Conservation (phyloP, 768 basidiomycete genomes). For the Hebeloma cylindrosporum region DNA sequence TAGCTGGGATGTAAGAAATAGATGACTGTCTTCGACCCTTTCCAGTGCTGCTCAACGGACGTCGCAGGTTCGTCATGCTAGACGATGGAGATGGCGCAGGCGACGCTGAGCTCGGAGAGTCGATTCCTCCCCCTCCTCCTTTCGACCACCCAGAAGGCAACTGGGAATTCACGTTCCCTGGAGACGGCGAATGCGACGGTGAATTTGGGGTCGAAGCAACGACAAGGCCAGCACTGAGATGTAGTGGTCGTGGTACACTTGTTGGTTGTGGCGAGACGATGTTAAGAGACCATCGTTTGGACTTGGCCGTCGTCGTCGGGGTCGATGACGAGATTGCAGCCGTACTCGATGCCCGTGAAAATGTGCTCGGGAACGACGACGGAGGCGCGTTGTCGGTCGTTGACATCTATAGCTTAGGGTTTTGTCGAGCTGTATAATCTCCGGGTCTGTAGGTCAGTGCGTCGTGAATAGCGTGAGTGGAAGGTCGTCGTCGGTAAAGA, state of each 20-base stretch:
- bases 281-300: conserved; percentile 13
- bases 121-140: neutral
- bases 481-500: too few species aligned
- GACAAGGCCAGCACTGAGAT: conserved; percentile 40
- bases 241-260: conserved; percentile 47
- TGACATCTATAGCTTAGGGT: neutral
- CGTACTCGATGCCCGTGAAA: neutral
- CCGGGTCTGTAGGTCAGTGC: neutral
- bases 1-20: conserved; percentile 49
- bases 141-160: neutral
- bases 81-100: conserved; percentile 5
- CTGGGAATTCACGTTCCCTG: neutral
- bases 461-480: too few species aligned
- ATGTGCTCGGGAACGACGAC: conserved; percentile 8
- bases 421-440: neutral
- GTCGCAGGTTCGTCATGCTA: conserved; percentile 9
- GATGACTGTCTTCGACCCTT: conserved; percentile 50
- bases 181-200: conserved; percentile 11
- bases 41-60: conserved; percentile 17
- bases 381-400: conserved; percentile 6
- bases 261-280: conserved; percentile 3
- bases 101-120: conserved; percentile 1
- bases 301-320: conserved; percentile 1
- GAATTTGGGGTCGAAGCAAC: conserved; percentile 16
- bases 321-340: conserved; percentile 2